Percentiles rank a stretch among this genome's conserved stretches.
Evolutionary conservation across 2,329 filamentous ascomycete genomes (phyloP).

Genomic region (Sporothrix protearum): DNA sequence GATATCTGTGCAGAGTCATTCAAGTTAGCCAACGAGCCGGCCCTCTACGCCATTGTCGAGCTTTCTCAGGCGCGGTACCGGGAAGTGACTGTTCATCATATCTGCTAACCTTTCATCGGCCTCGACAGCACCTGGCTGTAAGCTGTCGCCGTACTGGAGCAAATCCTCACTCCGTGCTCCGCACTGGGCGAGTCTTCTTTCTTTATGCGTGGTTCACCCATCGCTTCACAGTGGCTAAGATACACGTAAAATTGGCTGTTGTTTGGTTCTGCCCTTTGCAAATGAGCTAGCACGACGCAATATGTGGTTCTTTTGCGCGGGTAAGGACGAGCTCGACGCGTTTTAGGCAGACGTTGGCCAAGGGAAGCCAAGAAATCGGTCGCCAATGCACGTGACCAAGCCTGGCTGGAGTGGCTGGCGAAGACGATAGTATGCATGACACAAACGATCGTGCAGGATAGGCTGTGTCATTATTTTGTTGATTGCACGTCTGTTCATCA

Average conservation of each 20-base stretch:
- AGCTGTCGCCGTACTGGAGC: conserved; percentile 47
- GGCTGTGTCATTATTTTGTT: too few relatives aligned
- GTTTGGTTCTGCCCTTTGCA: background rate
- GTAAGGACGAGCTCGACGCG: background rate
- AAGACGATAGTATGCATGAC: too few relatives aligned
- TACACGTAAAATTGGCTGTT: background rate
- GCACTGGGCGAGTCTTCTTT: conserved; percentile 29
- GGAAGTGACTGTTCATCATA: too few relatives aligned
- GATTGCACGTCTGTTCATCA: too few relatives aligned
- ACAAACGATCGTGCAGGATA: background rate
- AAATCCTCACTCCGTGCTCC: conserved; percentile 48
- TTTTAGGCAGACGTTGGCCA: background rate
- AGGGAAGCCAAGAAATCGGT: background rate
- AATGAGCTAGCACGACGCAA: background rate
- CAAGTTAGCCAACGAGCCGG: background rate
- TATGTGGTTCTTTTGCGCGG: background rate
- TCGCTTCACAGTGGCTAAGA: background rate
- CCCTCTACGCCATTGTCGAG: background rate
- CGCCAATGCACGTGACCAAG: background rate
- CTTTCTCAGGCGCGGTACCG: background rate
- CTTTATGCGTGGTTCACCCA: conserved; percentile 16
- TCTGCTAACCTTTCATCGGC: conserved; percentile 38
- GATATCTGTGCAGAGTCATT: conserved; percentile 54
- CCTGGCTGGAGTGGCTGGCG: too few relatives aligned
- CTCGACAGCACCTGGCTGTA: conserved; percentile 40